These are phyloP conservation scores for Apophysomyces trapeziformis DNA, from an alignment of 371 early-diverging fungal genomes.

Conservation along the genomic window DNA sequence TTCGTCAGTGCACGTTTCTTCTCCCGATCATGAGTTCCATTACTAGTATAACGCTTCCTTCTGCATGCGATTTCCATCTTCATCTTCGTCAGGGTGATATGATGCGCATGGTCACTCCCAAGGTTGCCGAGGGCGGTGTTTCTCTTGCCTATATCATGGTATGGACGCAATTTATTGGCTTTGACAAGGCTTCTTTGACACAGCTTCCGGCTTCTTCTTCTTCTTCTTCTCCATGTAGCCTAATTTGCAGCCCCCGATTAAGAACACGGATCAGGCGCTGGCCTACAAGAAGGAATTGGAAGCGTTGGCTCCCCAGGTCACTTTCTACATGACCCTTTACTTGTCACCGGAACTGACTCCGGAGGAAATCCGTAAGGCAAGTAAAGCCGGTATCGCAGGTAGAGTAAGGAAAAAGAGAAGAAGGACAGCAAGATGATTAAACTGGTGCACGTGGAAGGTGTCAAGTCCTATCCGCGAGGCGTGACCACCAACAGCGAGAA, in stretches of 20 bases:
- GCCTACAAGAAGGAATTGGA: conserved; percentile 83
- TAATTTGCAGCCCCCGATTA: conserved; percentile 91
- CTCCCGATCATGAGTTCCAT: conserved; percentile 17
- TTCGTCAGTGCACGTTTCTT: background rate
- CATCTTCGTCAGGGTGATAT: conserved; percentile 94
- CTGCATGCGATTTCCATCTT: conserved; percentile 91
- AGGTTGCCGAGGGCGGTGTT: conserved; percentile 82
- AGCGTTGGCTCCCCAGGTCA: conserved; percentile 82
- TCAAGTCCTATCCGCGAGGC: conserved; percentile 97
- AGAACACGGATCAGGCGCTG: conserved; percentile 85
- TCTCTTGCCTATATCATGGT: conserved; percentile 95
- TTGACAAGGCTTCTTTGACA: background rate
- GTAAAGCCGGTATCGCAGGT: conserved; percentile 86
- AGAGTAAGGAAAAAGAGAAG: background rate
- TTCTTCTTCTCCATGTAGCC: conserved; percentile 61
- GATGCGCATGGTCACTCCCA: conserved; percentile 89
- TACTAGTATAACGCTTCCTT: conserved; percentile 58
- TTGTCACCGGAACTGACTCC: conserved; percentile 87
- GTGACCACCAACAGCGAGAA: conserved; percentile 97
- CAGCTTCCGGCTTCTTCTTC: background rate
- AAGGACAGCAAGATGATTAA: background rate
- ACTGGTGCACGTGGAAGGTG: conserved; percentile 57
- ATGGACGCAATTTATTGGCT: conserved; percentile 10
- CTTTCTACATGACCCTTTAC: conserved; percentile 94
- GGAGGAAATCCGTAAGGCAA: conserved; percentile 89